Conservation (phyloP, 495 filamentous ascomycete genomes). For the Chlorociboria aeruginascens region DNA sequence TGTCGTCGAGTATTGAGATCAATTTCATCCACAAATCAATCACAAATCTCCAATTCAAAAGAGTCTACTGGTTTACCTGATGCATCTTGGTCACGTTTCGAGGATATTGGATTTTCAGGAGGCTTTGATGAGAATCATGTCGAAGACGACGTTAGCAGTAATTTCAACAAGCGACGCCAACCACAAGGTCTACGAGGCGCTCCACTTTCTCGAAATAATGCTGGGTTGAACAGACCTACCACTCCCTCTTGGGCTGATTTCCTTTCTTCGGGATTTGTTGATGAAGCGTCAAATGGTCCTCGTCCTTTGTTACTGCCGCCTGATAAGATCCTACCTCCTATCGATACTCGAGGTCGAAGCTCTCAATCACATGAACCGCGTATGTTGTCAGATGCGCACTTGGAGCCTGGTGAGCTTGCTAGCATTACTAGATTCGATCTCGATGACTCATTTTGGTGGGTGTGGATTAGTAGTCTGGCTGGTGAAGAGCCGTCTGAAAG, state of each 20-base stretch:
- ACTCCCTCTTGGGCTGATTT: constrained; percentile 82
- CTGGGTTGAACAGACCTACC: constrained; percentile 68
- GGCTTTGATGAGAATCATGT: constrained; percentile 58
- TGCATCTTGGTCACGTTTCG: constrained; percentile 91
- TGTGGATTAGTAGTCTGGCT: constrained; percentile 95
- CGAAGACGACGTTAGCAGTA: constrained; percentile 41
- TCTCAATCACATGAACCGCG: constrained; percentile 76
- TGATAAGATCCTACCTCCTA: constrained; percentile 82
- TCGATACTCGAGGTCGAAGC: constrained; percentile 68
- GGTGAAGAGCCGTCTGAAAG: constrained; percentile 72
- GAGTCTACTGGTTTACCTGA: constrained; percentile 60
- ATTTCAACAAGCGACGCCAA: constrained; percentile 11
- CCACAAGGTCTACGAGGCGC: constrained; percentile 33
- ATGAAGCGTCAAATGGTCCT: constrained; percentile 44
- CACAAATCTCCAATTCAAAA: constrained; percentile 41
- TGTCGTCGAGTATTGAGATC: constrained; percentile 80
- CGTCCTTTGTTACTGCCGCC: constrained; percentile 67
- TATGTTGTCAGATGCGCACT: constrained; percentile 45
- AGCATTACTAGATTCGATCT: constrained; percentile 78
- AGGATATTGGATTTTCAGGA: constrained; percentile 84
- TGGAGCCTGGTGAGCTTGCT: constrained; percentile 89
- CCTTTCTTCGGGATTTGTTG: constrained; percentile 80
- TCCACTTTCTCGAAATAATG: constrained; percentile 42
- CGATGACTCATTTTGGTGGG: constrained; percentile 99
- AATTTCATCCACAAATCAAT: constrained; percentile 83